Percentiles rank a stretch among this genome's conserved stretches.
Evolutionary conservation across 352 stramenopile genomes (phyloP).

Genomic region (Blastocystis sp.): DNA sequence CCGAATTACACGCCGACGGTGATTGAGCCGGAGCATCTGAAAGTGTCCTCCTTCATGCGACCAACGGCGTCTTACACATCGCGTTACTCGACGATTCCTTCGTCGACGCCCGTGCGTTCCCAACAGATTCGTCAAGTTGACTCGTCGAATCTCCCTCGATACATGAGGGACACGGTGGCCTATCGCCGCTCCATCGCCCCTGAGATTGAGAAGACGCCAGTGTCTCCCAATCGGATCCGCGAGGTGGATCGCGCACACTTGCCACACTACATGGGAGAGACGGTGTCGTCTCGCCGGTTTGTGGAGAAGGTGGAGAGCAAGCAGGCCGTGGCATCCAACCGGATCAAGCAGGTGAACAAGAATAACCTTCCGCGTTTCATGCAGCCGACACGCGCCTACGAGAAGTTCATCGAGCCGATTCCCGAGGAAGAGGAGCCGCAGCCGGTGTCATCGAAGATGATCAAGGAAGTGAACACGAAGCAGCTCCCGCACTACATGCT

Average conservation of each 20-base stretch:
- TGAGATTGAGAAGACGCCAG: neutral
- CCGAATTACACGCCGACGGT: neutral
- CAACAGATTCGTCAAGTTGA: slow-evolving; percentile 27
- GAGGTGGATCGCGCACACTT: slow-evolving; percentile 24
- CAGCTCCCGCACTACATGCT: slow-evolving; percentile 30
- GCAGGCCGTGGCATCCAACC: neutral
- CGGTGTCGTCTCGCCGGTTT: neutral
- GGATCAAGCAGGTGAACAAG: slow-evolving; percentile 17
- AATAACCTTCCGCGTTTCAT: slow-evolving; percentile 19
- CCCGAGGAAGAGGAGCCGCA: neutral
- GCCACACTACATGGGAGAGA: slow-evolving; percentile 33
- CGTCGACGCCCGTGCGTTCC: neutral
- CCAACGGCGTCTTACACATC: neutral
- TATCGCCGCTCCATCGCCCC: neutral
- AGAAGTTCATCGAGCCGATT: neutral
- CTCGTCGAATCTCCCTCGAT: neutral
- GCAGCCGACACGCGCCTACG: slow-evolving; percentile 4
- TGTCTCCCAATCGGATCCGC: slow-evolving; percentile 14
- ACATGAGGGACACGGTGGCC: slow-evolving; percentile 9
- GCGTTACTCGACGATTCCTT: neutral
- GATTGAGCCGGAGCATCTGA: neutral
- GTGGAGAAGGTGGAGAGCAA: neutral
- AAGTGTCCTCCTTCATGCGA: slow-evolving; percentile 17
- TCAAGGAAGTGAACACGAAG: neutral
- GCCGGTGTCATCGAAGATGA: neutral